Evolutionary conservation across 352 stramenopile species (phyloP), one percentile per base, ranked within the genome.

Genomic region (Bremia lactucae): DNA sequence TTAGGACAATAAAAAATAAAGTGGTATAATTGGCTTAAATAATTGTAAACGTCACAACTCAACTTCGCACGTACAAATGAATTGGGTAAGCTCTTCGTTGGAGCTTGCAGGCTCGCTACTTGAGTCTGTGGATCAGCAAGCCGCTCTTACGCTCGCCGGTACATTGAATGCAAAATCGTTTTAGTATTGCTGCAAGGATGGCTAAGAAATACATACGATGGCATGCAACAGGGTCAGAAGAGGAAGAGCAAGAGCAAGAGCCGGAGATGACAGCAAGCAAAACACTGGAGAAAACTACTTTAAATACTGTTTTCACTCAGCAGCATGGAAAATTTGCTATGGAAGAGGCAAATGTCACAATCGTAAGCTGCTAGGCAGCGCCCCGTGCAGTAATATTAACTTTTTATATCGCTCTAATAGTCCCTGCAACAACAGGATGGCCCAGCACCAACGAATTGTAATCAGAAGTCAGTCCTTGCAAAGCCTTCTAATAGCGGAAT

Each of bases 101-200:
- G 73, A 91, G 55, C 52, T 87, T 13, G 76, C 76, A 35, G 80
- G 77, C 18, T 83, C 65, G 39, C 57, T 92, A 46, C 72, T 92
- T 36, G 77, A 92, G 59, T 88, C 74, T 3, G 80, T 92, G 40
- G 80, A 92, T 49, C 77, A 92, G 62, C 79, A 84, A 21, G 80
- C 77, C 14, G 76, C 80, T 15, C 56, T 84, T 33, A 88, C 70
- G n/a, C 67, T 91, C 21, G 50, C 62, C 8, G 64, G 65, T 66
- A 40, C 6, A 42, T 47, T 14, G 34, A 10, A 26, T n/a, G n/a
- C 7, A 42, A 3, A 4, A 13, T 29, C 10, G 36, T 2, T 3
- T 5, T 9, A 22, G 1, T 16, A 10, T 8, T 14, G 16, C 2
- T 34, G 6, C 6, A 15, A 21, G 9, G 16, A 2, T 8, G 11